phyloP scores from a whole-genome alignment of 768 basidiomycete genomes.

The Calocybe cyanea region DNA sequence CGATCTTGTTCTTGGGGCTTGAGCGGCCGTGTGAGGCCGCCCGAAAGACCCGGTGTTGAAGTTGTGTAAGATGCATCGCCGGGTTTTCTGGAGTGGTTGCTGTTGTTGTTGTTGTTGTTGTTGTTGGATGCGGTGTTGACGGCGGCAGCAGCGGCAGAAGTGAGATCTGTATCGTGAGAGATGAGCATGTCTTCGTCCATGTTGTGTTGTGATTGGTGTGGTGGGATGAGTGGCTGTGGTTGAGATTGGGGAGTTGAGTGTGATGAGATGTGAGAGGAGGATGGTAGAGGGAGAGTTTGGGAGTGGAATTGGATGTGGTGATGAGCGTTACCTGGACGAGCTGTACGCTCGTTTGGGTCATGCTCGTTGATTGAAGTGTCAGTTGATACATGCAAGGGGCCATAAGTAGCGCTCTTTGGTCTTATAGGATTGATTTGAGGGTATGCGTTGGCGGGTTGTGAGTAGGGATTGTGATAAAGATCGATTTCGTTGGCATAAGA shows the following conservation, averaged over 20 bases:
- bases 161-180: too few species aligned
- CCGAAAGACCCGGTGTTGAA: constrained; percentile 29
- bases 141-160: too few species aligned
- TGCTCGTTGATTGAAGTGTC: constrained; percentile 32
- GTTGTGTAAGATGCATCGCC: constrained; percentile 13
- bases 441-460: constrained; percentile 16
- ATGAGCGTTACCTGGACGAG: constrained; percentile 46
- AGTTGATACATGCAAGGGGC: constrained; percentile 36
- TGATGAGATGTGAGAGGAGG: constrained; percentile 12
- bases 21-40: constrained; percentile 54
- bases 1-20: constrained; percentile 63
- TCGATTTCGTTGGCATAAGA: constrained; percentile 19
- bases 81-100: constrained; percentile 5
- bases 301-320: constrained; percentile 40
- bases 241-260: too few species aligned
- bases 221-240: too few species aligned
- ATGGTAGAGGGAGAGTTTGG: constrained; percentile 18
- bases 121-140: too few species aligned
- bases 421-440: constrained; percentile 16
- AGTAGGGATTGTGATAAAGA: constrained; percentile 14
- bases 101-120: constrained; percentile 3
- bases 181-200: constrained; percentile 4
- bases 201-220: background rate
- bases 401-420: constrained; percentile 15
- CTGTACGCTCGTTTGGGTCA: constrained; percentile 45